Evolutionary conservation across 805 yeast species (phyloP).

Genomic region (Wickerhamiella kazuoi): DNA sequence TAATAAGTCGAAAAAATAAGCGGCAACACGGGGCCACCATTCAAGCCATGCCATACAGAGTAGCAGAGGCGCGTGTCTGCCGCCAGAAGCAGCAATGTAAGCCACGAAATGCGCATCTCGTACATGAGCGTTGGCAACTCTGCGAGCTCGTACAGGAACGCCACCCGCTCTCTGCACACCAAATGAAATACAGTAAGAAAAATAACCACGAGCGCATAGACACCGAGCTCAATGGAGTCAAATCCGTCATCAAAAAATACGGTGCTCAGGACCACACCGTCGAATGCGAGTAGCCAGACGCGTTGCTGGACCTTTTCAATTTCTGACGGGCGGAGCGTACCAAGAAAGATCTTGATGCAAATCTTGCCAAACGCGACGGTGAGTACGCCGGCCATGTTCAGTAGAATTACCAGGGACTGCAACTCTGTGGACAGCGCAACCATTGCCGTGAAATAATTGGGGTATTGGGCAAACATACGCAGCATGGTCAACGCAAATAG

Average conservation of each 20-base stretch:
- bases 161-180: constrained; percentile 41
- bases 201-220: constrained; percentile 23
- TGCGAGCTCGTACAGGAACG: constrained; percentile 29
- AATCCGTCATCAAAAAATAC: constrained; percentile 20
- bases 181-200: constrained; percentile 54
- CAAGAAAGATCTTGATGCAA: constrained; percentile 43
- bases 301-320: constrained; percentile 54
- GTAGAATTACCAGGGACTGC: constrained; percentile 29
- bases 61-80: constrained; percentile 30
- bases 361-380: constrained; percentile 26
- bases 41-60: constrained; percentile 1
- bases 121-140: constrained; percentile 20
- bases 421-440: constrained; percentile 34
- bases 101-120: constrained; percentile 27
- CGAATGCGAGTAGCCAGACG: constrained; percentile 45
- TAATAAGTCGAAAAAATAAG: constrained; percentile 1
- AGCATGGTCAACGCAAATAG: no score
- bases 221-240: constrained; percentile 27
- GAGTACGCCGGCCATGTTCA: constrained; percentile 15
- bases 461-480: constrained; percentile 15
- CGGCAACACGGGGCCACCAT: not conserved
- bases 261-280: constrained; percentile 32
- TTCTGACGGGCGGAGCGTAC: constrained; percentile 58
- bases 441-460: constrained; percentile 33
- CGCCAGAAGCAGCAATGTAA: constrained; percentile 28